These are phyloP conservation scores for Aristolochia fimbriata DNA, from an alignment of 164 flowering plant genomes.

Conservation along the genomic window DNA sequence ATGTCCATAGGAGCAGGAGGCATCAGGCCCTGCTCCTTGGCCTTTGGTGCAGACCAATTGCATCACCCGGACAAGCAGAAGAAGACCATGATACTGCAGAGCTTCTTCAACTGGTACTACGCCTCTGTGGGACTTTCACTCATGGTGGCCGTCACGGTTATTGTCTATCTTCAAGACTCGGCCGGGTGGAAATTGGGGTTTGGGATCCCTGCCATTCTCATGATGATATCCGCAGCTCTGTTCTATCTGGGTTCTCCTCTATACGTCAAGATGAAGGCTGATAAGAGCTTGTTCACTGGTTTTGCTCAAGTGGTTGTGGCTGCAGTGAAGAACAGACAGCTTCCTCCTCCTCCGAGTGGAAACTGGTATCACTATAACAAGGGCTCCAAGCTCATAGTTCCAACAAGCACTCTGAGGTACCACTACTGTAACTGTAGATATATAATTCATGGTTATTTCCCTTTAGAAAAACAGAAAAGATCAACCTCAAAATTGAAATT, in stretches of 20 bases:
- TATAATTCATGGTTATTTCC: too few species aligned
- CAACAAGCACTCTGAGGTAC: constrained; percentile 39
- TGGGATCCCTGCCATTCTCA: constrained; percentile 20
- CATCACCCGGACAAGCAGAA: constrained; percentile 4
- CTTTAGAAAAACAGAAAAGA: too few species aligned
- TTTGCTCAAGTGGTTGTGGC: constrained; percentile 28
- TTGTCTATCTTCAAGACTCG: constrained; percentile 41
- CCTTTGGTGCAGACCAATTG: constrained; percentile 46
- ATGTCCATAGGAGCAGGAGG: constrained; percentile 47
- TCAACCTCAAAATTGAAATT: too few species aligned
- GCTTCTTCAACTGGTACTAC: constrained; percentile 56
- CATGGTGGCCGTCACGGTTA: constrained; percentile 17
- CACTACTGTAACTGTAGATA: not conserved
- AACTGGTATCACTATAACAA: constrained; percentile 18
- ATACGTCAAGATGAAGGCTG: constrained; percentile 28
- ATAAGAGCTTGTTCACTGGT: constrained; percentile 32
- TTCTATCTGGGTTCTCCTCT: constrained; percentile 37
- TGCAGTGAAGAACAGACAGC: constrained; percentile 27
- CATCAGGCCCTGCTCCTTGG: constrained; percentile 39
- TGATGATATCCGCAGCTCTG: constrained; percentile 20
- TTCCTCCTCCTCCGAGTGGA: constrained; percentile 19
- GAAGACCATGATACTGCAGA: constrained; percentile 21
- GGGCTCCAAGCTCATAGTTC: constrained; percentile 19
- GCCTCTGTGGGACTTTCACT: constrained; percentile 13
- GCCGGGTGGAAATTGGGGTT: constrained; percentile 40